Evolutionary conservation across 345 rosid genomes (phyloP), one percentile per base, ranked within the genome.

Genomic region (Lumnitzera littorea): DNA sequence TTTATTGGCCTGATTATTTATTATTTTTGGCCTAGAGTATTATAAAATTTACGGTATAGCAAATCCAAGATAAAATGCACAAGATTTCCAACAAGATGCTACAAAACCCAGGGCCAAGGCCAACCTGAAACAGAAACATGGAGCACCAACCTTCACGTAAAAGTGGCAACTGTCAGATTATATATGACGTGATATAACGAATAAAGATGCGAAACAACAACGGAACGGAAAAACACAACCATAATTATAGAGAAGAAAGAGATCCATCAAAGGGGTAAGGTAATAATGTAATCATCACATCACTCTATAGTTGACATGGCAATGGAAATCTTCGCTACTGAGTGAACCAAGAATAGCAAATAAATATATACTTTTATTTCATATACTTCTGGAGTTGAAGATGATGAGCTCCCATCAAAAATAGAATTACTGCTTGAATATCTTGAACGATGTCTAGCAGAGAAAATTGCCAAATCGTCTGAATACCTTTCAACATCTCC

Each of bases 71-170:
- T 66, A 71, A 65, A 63, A 65, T 56, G 78, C 56, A 50, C 73
- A 16, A 15, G 51, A 65, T 73, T 78, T 74, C 80, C 80, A 80
- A n/a, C 71, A 74, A 63, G 70, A 75, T 65, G 68, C 23, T 50
- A 71, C 56, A 66, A 70, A 54, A 57, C 65, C 74, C 79, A 74
- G 74, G 60, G 78, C 78, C 50, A 74, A 76, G 60, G 78, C 78
- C 50, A 83, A 75, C 61, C 61, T 77, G 48, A 79, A 55, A 65
- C 84, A 76, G 65, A 79, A 78, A 46, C 78, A 59, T 49, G 89
- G 55, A 81, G 67, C 82, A 58, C 72, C 78, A 78, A 63, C 75
- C 92, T 86, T 66, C 73, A 76, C 41, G 12, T 15, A 46, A 53
- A 65, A 24, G 46, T 56, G 23, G 58, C 55, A 46, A 64, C 50